Evolutionary conservation across 2,329 filamentous ascomycete genomes (phyloP).

Genomic region (Aureobasidium sp.): DNA sequence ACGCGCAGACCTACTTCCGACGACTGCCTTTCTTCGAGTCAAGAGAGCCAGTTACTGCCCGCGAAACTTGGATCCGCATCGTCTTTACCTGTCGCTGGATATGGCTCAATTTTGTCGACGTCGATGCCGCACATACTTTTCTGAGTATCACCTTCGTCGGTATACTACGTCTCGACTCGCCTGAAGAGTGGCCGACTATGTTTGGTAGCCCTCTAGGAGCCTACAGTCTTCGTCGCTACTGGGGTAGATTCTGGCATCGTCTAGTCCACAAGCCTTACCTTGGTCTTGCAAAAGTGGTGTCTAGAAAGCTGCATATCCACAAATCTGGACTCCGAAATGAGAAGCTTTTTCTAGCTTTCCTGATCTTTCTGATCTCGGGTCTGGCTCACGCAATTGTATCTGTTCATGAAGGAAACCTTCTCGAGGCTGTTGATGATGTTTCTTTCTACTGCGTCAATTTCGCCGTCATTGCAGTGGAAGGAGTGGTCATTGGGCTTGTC

Average conservation of each 20-base stretch:
- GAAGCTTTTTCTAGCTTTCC: background rate
- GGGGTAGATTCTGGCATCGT: slow-evolving; percentile 16
- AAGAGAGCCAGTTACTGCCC: background rate
- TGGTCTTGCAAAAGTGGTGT: background rate
- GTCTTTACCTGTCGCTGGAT: background rate
- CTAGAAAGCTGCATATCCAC: background rate
- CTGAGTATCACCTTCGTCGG: slow-evolving; percentile 10
- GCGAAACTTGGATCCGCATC: background rate
- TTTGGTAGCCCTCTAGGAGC: slow-evolving; percentile 9
- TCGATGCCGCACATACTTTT: background rate
- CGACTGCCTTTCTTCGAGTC: background rate
- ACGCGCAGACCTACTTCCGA: background rate
- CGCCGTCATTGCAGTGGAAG: background rate
- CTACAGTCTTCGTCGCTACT: slow-evolving; percentile 13
- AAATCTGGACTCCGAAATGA: background rate
- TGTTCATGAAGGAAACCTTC: background rate
- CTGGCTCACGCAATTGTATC: background rate
- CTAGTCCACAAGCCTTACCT: background rate
- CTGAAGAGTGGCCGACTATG: slow-evolving; percentile 16
- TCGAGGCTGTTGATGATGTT: background rate
- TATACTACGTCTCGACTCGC: slow-evolving; percentile 10
- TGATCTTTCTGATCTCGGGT: background rate
- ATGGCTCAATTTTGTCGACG: background rate
- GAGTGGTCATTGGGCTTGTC: background rate
- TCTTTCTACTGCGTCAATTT: background rate